Evolutionary conservation across 345 rosid species (phyloP).

Genomic region (Euphorbia peplus): DNA sequence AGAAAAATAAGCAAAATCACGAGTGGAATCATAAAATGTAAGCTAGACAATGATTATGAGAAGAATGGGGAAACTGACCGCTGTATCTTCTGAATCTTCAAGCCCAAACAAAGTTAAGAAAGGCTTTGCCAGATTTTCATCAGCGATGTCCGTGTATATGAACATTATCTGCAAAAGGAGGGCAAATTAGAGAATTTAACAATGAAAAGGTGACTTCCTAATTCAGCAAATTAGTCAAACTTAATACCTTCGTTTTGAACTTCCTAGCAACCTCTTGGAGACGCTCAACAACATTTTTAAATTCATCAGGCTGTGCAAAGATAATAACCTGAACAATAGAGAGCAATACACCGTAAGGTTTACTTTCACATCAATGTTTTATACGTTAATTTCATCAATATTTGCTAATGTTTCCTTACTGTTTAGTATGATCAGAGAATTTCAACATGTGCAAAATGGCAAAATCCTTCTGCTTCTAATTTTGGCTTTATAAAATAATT

Average conservation of each 20-base stretch:
- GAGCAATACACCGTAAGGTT: conserved; percentile 4
- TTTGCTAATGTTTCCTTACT: not conserved
- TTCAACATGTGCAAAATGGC: not conserved
- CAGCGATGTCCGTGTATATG: conserved; percentile 52
- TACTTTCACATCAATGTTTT: not conserved
- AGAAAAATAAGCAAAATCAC: conserved; percentile 4
- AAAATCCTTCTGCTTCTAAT: not conserved
- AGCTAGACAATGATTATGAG: not conserved
- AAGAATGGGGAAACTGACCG: conserved; percentile 42
- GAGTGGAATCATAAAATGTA: not conserved
- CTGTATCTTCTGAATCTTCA: conserved; percentile 52
- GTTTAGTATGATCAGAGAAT: not conserved
- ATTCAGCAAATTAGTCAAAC: conserved; percentile 4
- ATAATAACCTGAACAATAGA: conserved; percentile 50
- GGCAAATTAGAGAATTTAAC: conserved; percentile 14
- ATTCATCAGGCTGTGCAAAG: conserved; percentile 61
- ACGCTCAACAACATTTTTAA: conserved; percentile 47
- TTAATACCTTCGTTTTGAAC: conserved; percentile 62
- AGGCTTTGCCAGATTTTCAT: conserved; percentile 84
- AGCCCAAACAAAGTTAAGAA: conserved; percentile 77
- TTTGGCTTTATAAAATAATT: not conserved
- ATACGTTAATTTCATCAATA: not conserved
- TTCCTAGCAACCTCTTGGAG: conserved; percentile 70
- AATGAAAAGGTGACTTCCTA: not conserved
- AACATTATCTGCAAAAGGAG: conserved; percentile 66